Conservation (phyloP, 73 alveolate genomes). For the Stentor coeruleus region DNA sequence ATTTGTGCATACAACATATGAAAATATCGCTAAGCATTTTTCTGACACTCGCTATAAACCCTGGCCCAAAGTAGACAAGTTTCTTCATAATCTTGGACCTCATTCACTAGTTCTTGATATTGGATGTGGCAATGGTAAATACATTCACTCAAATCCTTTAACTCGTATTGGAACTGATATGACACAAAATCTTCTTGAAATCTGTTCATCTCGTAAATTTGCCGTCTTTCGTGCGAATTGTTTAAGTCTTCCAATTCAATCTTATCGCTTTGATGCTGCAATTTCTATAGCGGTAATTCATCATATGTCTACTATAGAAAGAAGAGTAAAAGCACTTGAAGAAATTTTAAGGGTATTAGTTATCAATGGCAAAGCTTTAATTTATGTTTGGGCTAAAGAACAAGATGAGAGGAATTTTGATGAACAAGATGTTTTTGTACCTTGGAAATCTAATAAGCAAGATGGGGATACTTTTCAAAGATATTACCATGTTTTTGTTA, state of each 20-base stretch:
- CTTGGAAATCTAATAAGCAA: conserved; percentile 86
- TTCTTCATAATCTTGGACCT: conserved; percentile 79
- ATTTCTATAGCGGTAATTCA: conserved; percentile 97
- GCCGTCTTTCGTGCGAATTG: conserved; percentile 88
- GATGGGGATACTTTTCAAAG: conserved; percentile 88
- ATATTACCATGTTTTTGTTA: conserved; percentile 95
- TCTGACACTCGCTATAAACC: conserved; percentile 97
- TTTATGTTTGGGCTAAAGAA: conserved; percentile 98
- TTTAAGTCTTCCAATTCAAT: conserved; percentile 78
- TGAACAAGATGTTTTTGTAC: conserved; percentile 95
- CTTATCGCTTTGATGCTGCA: conserved; percentile 82
- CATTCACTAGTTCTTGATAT: conserved; percentile 93
- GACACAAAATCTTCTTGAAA: conserved; percentile 78
- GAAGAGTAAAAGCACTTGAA: conserved; percentile 68
- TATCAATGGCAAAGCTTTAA: conserved; percentile 77
- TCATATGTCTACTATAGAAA: conserved; percentile 83
- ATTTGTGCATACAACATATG: conserved; percentile 97
- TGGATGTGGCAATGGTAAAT: conserved; percentile 99
- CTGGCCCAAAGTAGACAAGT: conserved; percentile 95
- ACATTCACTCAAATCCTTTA: conserved; percentile 71
- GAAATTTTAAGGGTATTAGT: conserved; percentile 80
- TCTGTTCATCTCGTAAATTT: conserved; percentile 51
- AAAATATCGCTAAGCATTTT: conserved; percentile 97
- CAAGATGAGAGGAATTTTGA: conserved; percentile 87
- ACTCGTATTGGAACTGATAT: conserved; percentile 91